Evolutionary conservation across 2,329 filamentous ascomycete genomes (phyloP).

Genomic region (Parastagonospora nodorum): DNA sequence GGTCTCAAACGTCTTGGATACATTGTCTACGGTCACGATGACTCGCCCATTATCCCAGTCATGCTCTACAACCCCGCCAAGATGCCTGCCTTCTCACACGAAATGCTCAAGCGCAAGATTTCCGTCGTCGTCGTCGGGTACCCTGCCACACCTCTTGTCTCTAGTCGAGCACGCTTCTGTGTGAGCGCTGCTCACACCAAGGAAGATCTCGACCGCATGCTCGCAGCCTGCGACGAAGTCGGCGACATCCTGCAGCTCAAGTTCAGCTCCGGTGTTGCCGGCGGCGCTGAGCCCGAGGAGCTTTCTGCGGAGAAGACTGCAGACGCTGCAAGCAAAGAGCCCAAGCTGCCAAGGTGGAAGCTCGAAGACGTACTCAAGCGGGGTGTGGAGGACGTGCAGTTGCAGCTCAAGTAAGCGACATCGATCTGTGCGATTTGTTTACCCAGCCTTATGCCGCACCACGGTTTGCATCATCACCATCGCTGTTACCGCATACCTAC

Average conservation of each 20-base stretch:
- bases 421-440: too few species aligned
- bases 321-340: constrained; percentile 54
- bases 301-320: constrained; percentile 63
- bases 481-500: not conserved
- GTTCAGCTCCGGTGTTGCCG: constrained; percentile 94
- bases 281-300: constrained; percentile 78
- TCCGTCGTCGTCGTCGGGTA: constrained; percentile 97
- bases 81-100: constrained; percentile 96
- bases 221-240: constrained; percentile 89
- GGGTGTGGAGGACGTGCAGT: constrained; percentile 77
- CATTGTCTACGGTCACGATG: constrained; percentile 96
- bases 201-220: constrained; percentile 89
- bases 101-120: constrained; percentile 98
- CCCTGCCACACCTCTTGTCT: constrained; percentile 92
- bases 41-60: constrained; percentile 94
- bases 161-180: constrained; percentile 93
- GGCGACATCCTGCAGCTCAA: constrained; percentile 92
- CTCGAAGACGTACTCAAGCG: constrained; percentile 74
- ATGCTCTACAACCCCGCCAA: constrained; percentile 98
- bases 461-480: not conserved
- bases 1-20: constrained; percentile 95
- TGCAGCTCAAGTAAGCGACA: constrained; percentile 64
- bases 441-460: not conserved
- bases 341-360: constrained; percentile 76
- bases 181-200: constrained; percentile 97